Base-by-base conservation (phyloP, 1,139 yeast species). In the Wickerhamomyces sp. region DNA sequence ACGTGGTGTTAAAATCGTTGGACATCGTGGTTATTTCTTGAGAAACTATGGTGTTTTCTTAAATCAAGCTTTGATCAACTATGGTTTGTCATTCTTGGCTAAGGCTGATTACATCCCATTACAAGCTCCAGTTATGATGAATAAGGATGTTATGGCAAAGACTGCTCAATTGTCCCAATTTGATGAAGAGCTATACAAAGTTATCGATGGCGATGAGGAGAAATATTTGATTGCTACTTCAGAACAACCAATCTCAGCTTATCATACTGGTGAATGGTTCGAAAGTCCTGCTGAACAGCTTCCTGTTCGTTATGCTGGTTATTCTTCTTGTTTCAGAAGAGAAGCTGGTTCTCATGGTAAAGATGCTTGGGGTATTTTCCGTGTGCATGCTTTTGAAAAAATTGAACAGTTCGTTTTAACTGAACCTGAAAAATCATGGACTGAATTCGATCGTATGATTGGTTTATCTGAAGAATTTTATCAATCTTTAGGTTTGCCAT, bases 41-140 rank as follows among this genome's bases (percentile, higher is more conserved):
- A 81, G 96, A 68, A 84, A 83, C 62, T 84, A 77, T 54, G 98
- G 98, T 66, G 98, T 91, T 26, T 93, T 89, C 68, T 76, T 91
- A 62, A 91, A 93, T 72, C 97, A 93, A 68, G 99, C 99, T 24
- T 72, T 91, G 64, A 91, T 91, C 64, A 91, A 89, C 75, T 89
- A 88, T 58, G 98, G 98, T 47, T 75, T 91, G 58, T 73, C 75
- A 42, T 89, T 88, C 67, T 75, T 91, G 61, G 75, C 87, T 48
- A 70, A 75, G 57, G 77, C 82, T 51, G 91, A 80, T 40, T 91
- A 88, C 72, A 72, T 73, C 39, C 95, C 97, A 44, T 73, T 91
- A 63, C 98, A 91, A 70, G 95, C 98, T 13, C 99, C 99, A 39
- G 96, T 91, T 33, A 89, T 91, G 98, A 88, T 93, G 96, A 93